Evolutionary conservation across 345 rosid species (phyloP).

Genomic region (Passiflora organensis): DNA sequence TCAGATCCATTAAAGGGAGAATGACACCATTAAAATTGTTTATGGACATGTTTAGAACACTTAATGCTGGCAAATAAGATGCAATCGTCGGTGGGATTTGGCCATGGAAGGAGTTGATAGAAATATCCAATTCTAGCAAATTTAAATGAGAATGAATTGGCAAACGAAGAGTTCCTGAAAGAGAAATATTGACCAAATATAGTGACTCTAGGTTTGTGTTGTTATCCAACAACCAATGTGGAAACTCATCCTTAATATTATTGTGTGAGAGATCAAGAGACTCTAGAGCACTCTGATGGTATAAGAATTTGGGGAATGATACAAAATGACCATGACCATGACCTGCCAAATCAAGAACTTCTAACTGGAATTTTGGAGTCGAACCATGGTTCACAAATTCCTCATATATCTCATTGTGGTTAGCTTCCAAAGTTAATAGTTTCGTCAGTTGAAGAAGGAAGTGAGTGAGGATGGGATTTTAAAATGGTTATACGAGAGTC

Average conservation of each 20-base stretch:
- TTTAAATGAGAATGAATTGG: neutral
- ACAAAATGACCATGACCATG: rapidly evolving
- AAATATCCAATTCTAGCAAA: neutral
- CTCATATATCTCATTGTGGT: neutral
- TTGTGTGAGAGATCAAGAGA: neutral
- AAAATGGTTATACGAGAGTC: neutral
- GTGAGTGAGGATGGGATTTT: neutral
- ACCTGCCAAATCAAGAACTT: neutral
- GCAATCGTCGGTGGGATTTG: slow-evolving; percentile 6
- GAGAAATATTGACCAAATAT: neutral
- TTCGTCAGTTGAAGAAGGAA: neutral
- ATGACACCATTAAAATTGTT: slow-evolving; percentile 19
- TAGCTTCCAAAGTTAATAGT: neutral
- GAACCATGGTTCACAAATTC: neutral
- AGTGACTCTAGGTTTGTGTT: slow-evolving; percentile 1
- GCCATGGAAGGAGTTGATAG: neutral
- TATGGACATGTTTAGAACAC: neutral
- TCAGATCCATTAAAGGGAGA: slow-evolving; percentile 14
- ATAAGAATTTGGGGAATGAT: neutral
- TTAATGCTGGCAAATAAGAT: slow-evolving; percentile 1
- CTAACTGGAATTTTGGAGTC: neutral
- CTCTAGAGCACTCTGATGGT: neutral
- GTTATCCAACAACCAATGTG: slow-evolving; percentile 25
- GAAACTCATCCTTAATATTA: neutral
- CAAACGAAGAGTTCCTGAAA: slow-evolving; percentile 5